Evolutionary conservation across 805 yeast genomes (phyloP).

Genomic region (Grigorovia transvaalensis): DNA sequence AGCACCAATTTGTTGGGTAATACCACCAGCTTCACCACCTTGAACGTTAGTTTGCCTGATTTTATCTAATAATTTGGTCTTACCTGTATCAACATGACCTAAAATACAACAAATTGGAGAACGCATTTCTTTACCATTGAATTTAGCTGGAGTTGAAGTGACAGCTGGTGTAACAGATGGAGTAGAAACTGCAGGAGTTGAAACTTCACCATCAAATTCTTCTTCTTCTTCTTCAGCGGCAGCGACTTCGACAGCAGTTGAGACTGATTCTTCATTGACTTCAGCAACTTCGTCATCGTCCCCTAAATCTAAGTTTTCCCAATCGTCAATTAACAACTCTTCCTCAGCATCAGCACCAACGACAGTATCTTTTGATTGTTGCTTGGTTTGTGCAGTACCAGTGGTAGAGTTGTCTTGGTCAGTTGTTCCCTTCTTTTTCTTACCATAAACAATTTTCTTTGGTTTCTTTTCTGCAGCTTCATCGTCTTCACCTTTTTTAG

Average conservation of each 20-base stretch:
- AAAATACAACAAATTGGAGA: conserved; percentile 98
- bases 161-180: conserved; percentile 8
- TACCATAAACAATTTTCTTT: conserved; percentile 61
- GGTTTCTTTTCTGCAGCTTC: conserved; percentile 36
- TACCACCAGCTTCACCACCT: conserved; percentile 99
- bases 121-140: conserved; percentile 54
- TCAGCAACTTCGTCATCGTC: conserved; percentile 38
- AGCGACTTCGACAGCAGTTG: conserved; percentile 13
- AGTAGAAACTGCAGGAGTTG: conserved; percentile 17
- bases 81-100: conserved; percentile 99
- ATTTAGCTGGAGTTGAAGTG: conserved; percentile 9
- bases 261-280: conserved; percentile 19
- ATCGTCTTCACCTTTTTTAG: conserved; percentile 19
- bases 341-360: conserved; percentile 34
- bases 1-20: conserved; percentile 99
- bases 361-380: conserved; percentile 13
- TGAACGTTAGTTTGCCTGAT: conserved; percentile 98
- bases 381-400: conserved; percentile 12
- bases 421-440: conserved; percentile 48
- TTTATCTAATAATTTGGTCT: conserved; percentile 91
- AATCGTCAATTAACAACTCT: conserved; percentile 65
- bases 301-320: conserved; percentile 65
- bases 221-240: conserved; percentile 14
- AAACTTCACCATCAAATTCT: conserved; percentile 21
- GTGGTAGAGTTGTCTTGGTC: conserved; percentile 14